Percentiles rank a stretch among this genome's conserved stretches.
These are phyloP conservation scores for Gremmenia infestans DNA, from an alignment of 2,329 filamentous ascomycete species.

Conservation along the genomic window DNA sequence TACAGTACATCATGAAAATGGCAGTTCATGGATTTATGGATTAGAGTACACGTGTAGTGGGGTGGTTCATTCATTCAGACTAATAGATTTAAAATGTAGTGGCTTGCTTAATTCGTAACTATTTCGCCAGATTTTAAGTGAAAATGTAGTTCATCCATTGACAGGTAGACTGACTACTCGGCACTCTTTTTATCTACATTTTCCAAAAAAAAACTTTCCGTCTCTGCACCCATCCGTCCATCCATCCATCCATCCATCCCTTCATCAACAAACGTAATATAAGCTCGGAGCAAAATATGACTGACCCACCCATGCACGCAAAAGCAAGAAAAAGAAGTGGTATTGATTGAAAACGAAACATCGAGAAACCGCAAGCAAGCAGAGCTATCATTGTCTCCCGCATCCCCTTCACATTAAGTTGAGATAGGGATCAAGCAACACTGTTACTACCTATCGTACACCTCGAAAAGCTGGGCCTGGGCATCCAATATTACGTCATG, in stretches of 20 bases:
- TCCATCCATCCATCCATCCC: background rate
- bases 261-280: background rate
- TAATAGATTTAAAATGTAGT: no score
- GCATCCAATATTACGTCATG: slow-evolving; percentile 9
- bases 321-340: background rate
- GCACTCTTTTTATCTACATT: slow-evolving; percentile 2
- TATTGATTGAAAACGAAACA: slow-evolving; percentile 1
- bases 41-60: background rate
- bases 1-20: no score
- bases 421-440: slow-evolving; percentile 3
- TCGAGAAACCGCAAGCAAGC: background rate
- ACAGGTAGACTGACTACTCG: background rate
- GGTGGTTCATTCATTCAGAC: background rate
- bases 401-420: slow-evolving; percentile 5
- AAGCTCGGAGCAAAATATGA: background rate
- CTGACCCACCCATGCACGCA: background rate
- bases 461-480: slow-evolving; percentile 7
- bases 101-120: no score
- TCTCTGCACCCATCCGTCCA: background rate
- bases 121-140: background rate
- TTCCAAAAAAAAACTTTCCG: background rate
- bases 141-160: background rate
- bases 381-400: background rate
- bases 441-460: slow-evolving; percentile 24
- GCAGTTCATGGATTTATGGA: no score